Base-by-base conservation (phyloP, 306 rosid genomes). In the Coriaria nepalensis region DNA sequence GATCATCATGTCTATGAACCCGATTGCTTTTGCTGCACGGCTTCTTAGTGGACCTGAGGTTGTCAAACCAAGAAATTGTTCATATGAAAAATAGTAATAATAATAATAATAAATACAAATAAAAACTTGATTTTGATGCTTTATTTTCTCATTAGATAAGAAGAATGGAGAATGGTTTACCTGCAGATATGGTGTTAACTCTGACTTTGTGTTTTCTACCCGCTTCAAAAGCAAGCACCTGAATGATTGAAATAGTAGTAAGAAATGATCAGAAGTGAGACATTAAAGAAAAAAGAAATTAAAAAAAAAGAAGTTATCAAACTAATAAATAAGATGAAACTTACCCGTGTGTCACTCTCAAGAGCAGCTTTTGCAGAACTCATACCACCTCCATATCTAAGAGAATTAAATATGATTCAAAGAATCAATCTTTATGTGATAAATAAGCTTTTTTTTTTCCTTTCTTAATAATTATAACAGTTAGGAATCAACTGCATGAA, bases 191-290 rank as follows among this genome's bases (percentile, higher is more conserved):
- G 4, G 88, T 67, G 68, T 87, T 87, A 62, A 87, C 94, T 68
- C 96, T 74, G 66, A 83, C 45, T 75, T 62, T 74, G 69, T 78
- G 73, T 71, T 70, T 87, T 73, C 96, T 75, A 37, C 96, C 96
- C 7, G 93, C 96, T 80, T 87, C 96, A 55, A 87, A 87, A 63
- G 96, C 96, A 65, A 87, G 96, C 62, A 87, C 94, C 96, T 87
- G 71, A 47, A 56, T 13, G 29, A 44, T 6, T 5, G 32, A 40
- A 1, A 54, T 5, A 14, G 35, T 37, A 6, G 11, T 14, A 32
- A 8, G 13, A 50, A 4, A 5, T 5, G 45, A 12, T 37, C 40
- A 37, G 38, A 29, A 1, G 9, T 10, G 29, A 29, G 15, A 39
- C 5, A 14, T 29, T 9, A 14, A 10, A 37, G 20, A 6, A 4